Evolutionary conservation across 768 basidiomycete genomes (phyloP), one percentile per base, ranked within the genome.

Genomic region (Leccinum broughii): DNA sequence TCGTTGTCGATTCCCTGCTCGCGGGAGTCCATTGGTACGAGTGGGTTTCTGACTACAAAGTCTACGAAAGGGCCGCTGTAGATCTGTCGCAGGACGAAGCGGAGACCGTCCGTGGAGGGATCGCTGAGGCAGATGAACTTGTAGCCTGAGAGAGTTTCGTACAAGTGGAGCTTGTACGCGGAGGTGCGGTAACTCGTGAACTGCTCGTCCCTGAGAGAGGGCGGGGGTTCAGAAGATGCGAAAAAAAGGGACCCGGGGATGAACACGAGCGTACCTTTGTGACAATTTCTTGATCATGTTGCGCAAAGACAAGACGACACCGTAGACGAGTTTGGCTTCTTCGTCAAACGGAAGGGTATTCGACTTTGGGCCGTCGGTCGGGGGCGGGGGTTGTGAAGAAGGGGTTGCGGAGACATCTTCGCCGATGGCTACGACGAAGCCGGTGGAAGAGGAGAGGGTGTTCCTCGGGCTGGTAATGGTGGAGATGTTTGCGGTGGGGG

Each of bases 271-370:
- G 66, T 78, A 65, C 96, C 88, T 83, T 66, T 90, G 88, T 13
- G 95, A 91, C 10, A 99, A 75, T 74, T 97, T 98, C 80, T 87
- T 96, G 70, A 96, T 80, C 95, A 98, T 96, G 74, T 93, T 95
- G 57, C 93, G 78, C 66, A 99, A 71, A 7, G 93, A 95, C 48
- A 98, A 79, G 14, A 98, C 81, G 56, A 99, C 92, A 58, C 97
- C 97, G 72, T 98, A 99, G 0, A 99, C 95, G 62, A 99, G 83
- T 72, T 99, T 99, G 1, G 89, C 89, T 74, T 99, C 96, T 73
- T 99, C 97, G 70, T 99, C 97, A 66, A 99, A 98, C 6, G 96
- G 80, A 20, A 99, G 78, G 4, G 85, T 80, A 62, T 77, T 83
- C 10, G 80, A 77, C 30, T 71, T 64, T n/a, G 77, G 65, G 1